These are phyloP conservation scores for Fraxinus americana DNA, from an alignment of 257 asterid genomes.

Conservation along the genomic window DNA sequence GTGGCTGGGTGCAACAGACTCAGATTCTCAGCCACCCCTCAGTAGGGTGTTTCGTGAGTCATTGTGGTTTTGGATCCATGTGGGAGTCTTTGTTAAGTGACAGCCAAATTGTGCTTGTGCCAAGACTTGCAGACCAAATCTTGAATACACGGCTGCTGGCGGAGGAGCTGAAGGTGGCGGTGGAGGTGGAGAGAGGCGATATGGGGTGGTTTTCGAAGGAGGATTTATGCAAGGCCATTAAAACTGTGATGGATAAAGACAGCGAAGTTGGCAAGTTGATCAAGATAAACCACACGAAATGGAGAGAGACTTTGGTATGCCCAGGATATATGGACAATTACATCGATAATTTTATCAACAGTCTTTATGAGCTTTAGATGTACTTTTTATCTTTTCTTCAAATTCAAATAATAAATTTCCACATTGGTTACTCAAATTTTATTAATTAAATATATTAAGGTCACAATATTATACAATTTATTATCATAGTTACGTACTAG, in stretches of 20 bases:
- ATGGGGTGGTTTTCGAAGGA: constrained; percentile 67
- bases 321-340: constrained; percentile 51
- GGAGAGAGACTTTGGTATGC: constrained; percentile 46
- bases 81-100: constrained; percentile 83
- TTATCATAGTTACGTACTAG: too few relatives aligned
- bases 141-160: constrained; percentile 68
- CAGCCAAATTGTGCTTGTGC: constrained; percentile 66
- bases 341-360: constrained; percentile 49
- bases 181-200: constrained; percentile 72
- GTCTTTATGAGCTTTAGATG: constrained; percentile 43
- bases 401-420: too few relatives aligned
- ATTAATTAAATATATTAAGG: too few relatives aligned
- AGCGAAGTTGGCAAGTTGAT: constrained; percentile 50
- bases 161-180: constrained; percentile 70
- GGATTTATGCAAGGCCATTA: constrained; percentile 58
- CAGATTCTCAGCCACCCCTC: constrained; percentile 67
- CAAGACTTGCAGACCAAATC: constrained; percentile 68
- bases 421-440: too few relatives aligned
- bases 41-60: constrained; percentile 87
- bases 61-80: constrained; percentile 89
- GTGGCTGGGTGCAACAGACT: constrained; percentile 78
- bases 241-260: constrained; percentile 53
- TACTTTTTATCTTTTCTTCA: not conserved
- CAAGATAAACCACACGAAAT: constrained; percentile 53
- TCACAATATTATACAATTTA: too few relatives aligned